These are phyloP conservation scores for Eleusine coracana DNA, from an alignment of 176 grass and related monocot species.

Conservation along the genomic window DNA sequence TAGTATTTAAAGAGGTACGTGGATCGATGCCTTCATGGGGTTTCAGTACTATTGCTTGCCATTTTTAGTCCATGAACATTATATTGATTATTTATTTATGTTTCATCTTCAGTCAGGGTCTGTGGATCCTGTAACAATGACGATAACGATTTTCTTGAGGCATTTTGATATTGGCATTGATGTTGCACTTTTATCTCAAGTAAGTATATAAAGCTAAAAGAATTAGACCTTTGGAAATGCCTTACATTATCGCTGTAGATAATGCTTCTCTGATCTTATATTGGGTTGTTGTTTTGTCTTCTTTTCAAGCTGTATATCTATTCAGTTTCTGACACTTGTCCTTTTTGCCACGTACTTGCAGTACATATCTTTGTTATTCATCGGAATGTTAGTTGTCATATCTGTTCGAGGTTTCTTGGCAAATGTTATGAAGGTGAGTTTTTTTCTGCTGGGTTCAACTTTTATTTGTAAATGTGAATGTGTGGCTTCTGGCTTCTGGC, in stretches of 20 bases:
- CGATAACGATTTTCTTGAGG: constrained; percentile 95
- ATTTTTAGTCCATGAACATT: constrained; percentile 24
- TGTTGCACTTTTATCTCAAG: constrained; percentile 86
- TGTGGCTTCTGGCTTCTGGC: constrained; percentile 18
- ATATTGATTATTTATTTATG: constrained; percentile 22
- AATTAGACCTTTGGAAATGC: neutral
- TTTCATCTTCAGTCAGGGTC: constrained; percentile 75
- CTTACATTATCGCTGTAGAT: neutral
- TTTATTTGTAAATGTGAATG: constrained; percentile 20
- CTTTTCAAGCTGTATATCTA: constrained; percentile 15
- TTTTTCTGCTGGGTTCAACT: constrained; percentile 2
- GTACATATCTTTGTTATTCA: constrained; percentile 98
- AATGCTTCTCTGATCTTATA: neutral
- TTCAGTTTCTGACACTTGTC: constrained; percentile 32
- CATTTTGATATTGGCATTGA: constrained; percentile 97
- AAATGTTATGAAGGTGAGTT: constrained; percentile 92
- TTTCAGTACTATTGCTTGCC: neutral
- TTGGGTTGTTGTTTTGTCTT: neutral
- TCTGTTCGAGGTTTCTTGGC: constrained; percentile 95
- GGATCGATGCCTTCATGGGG: neutral
- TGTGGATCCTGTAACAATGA: constrained; percentile 96
- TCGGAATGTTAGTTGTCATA: constrained; percentile 97
- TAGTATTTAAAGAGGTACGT: constrained; percentile 95
- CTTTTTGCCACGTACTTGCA: constrained; percentile 43
- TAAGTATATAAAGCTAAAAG: constrained; percentile 26